Evolutionary conservation across 2,329 filamentous ascomycete genomes (phyloP).

Genomic region (Sphaerostilbella broomeana): DNA sequence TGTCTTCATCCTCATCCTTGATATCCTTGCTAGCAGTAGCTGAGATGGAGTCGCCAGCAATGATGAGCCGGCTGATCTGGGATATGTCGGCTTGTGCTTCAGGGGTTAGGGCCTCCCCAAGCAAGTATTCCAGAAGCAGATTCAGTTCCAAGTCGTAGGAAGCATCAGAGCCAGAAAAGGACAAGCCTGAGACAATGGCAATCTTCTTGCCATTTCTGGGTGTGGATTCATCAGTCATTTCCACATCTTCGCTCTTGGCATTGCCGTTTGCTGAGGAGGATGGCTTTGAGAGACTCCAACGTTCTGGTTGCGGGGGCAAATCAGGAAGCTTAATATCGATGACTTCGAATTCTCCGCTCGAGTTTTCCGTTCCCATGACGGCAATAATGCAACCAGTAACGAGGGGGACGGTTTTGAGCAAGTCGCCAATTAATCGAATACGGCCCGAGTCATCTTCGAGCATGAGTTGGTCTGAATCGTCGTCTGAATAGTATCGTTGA

Average conservation of each 20-base stretch:
- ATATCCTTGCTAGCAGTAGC: constrained; percentile 41
- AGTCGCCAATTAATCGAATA: constrained; percentile 66
- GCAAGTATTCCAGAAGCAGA: constrained; percentile 77
- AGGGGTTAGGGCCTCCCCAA: constrained; percentile 68
- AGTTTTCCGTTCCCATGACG: constrained; percentile 91
- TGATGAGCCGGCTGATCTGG: constrained; percentile 75
- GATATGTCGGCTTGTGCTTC: constrained; percentile 52
- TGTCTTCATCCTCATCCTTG: constrained; percentile 29
- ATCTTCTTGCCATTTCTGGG: constrained; percentile 46
- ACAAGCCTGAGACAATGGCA: constrained; percentile 82
- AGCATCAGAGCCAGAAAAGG: constrained; percentile 66
- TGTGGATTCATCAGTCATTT: constrained; percentile 41
- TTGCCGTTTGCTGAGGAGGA: constrained; percentile 25
- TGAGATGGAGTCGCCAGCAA: constrained; percentile 88
- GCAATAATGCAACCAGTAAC: constrained; percentile 92
- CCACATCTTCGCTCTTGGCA: constrained; percentile 38
- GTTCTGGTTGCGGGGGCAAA: constrained; percentile 69
- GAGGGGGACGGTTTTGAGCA: constrained; percentile 61
- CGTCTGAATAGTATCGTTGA: constrained; percentile 65
- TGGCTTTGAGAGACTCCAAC: constrained; percentile 64
- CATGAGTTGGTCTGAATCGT: constrained; percentile 63
- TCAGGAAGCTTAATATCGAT: constrained; percentile 86
- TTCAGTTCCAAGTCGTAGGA: constrained; percentile 69
- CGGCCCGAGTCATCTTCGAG: constrained; percentile 94
- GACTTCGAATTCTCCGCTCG: constrained; percentile 86